Base-by-base conservation (phyloP, 2,329 filamentous ascomycete species). In the Chalara sp. region DNA sequence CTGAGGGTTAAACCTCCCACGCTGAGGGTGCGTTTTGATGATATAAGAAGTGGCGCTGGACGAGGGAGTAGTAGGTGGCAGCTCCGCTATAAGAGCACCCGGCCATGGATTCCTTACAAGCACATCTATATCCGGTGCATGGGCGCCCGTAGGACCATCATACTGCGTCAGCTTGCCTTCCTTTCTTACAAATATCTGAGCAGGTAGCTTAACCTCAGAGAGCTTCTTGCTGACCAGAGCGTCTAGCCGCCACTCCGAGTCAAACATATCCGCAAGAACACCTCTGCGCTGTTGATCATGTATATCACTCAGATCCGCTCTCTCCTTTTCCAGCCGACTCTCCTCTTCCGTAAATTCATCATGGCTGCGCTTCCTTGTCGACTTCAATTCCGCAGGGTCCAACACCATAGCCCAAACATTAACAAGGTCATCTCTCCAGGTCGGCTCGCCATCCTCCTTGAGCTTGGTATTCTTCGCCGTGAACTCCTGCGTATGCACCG, bases 321-420 rank as follows among this genome's bases (percentile, higher is more conserved):
- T 21, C 70, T 63, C 45, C 39, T 70, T 60, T 44, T 63, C 50
- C 12, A 53, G 32, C 11, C 44, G 49, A 33, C 45, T 41, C 6
- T 44, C 56, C 42, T 59, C 52, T 47, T 54, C 58, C 7, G 58
- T 60, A 37, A 75, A 75, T 50, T 81, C 76, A 31, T 78, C 74
- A 56, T 72, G 64, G 49, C 68, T 77, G 50, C 75, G 64, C 58
- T 76, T 77, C 50, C 72, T 71, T 21, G 65, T 61, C 47, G 66
- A 68, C 31, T 62, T 61, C 43, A 48, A 51, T 6, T 56, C 28
- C 13, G 65, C 60, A 12, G 68, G 61, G n/a, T 58, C 59, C 42
- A 87, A 68, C 0, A 87, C 79, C 62, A 97, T 75, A 44, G 89
- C 84, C 92, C 92, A 97, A 1, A 96, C 86, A 52, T 83, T 82